phyloP scores from a whole-genome alignment of 495 filamentous ascomycete genomes.

The Hypoxylon crocopeplum region DNA sequence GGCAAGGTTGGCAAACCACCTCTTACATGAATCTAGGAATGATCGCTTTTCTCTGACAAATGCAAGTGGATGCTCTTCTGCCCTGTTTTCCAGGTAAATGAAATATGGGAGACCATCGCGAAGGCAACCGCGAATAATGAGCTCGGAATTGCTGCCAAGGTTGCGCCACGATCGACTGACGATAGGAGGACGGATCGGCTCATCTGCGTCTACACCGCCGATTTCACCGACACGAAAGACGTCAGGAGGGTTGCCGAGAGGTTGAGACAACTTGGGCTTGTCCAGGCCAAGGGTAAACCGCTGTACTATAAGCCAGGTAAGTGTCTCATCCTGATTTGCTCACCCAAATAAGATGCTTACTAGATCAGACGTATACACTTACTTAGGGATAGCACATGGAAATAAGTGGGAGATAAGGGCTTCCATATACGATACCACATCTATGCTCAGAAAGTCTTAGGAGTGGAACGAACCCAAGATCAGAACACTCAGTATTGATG shows the following conservation, averaged over 20 bases:
- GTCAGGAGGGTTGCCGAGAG: conserved; percentile 68
- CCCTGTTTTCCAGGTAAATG: conserved; percentile 59
- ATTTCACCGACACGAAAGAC: conserved; percentile 73
- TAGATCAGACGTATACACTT: conserved; percentile 71
- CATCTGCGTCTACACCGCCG: conserved; percentile 78
- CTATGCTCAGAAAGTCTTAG: conserved; percentile 39
- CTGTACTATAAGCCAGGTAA: conserved; percentile 80
- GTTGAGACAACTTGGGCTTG: conserved; percentile 65
- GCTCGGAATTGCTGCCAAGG: conserved; percentile 74
- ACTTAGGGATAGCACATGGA: conserved; percentile 67
- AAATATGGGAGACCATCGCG: conserved; percentile 68
- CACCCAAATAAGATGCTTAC: conserved; percentile 5
- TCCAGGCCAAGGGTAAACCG: conserved; percentile 51
- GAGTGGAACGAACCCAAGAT: neutral
- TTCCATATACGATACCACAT: conserved; percentile 58
- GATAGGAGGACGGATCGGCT: conserved; percentile 55
- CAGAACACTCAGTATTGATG: neutral
- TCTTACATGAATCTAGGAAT: neutral
- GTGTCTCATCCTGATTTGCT: conserved; percentile 16
- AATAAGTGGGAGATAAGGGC: conserved; percentile 75
- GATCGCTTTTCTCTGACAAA: conserved; percentile 12
- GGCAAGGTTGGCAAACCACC: conserved; percentile 60
- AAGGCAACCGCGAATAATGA: conserved; percentile 66
- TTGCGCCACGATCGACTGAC: conserved; percentile 55
- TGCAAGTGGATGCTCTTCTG: conserved; percentile 83